Percentiles rank a stretch among this genome's conserved stretches.
phyloP scores from a whole-genome alignment of 1,139 yeast genomes.

The Yamadazyma membranifaciens region DNA sequence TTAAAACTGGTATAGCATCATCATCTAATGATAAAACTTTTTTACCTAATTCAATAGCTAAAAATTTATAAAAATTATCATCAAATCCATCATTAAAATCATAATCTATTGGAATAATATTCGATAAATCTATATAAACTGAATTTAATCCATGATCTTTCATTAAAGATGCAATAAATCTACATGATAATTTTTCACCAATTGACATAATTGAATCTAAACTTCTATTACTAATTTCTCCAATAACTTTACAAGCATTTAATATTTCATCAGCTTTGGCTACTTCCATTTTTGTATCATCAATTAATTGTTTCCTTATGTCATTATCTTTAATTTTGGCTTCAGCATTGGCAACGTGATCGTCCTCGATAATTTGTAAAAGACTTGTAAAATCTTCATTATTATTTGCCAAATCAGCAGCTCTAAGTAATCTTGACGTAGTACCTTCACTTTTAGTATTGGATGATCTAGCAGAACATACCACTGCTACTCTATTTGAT shows the following conservation, averaged over 20 bases:
- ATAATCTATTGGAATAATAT: slow-evolving; percentile 61
- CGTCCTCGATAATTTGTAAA: slow-evolving; percentile 66
- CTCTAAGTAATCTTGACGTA: slow-evolving; percentile 74
- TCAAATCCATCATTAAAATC: slow-evolving; percentile 59
- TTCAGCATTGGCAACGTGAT: slow-evolving; percentile 77
- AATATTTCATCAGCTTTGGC: slow-evolving; percentile 65
- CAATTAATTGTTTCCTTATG: slow-evolving; percentile 48
- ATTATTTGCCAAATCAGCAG: slow-evolving; percentile 75
- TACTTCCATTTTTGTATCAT: slow-evolving; percentile 63
- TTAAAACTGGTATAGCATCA: slow-evolving; percentile 78
- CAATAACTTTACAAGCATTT: slow-evolving; percentile 86
- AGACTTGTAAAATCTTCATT: slow-evolving; percentile 51
- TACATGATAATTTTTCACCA: slow-evolving; percentile 90
- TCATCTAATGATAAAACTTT: slow-evolving; percentile 47
- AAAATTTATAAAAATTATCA: slow-evolving; percentile 61
- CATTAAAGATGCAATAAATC: slow-evolving; percentile 82
- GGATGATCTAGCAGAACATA: slow-evolving; percentile 92
- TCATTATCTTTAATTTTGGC: slow-evolving; percentile 43
- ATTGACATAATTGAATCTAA: slow-evolving; percentile 87
- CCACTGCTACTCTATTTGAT: slow-evolving; percentile 81
- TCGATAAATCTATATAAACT: slow-evolving; percentile 73
- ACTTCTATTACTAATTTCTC: slow-evolving; percentile 88
- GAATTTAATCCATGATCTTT: slow-evolving; percentile 79
- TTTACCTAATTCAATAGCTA: slow-evolving; percentile 60
- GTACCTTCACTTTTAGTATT: slow-evolving; percentile 93